Evolutionary conservation across 1,284 basidiomycete genomes (phyloP), one percentile per base, ranked within the genome.

Genomic region (Cystobasidium pallidum): DNA sequence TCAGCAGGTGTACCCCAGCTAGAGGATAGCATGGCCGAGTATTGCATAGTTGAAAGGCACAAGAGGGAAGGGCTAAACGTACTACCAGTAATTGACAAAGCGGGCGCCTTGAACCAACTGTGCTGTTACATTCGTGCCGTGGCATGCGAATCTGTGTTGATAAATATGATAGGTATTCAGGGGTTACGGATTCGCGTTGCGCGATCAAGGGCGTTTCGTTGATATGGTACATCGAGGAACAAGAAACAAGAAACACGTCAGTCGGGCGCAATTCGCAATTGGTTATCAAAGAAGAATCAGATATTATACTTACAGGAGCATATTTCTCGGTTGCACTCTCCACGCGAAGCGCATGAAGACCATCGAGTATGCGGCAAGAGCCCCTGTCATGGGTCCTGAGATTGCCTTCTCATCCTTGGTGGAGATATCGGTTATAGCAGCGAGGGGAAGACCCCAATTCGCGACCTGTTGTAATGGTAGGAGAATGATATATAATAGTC

Each of bases 391-490:
- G 39, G 92, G 86, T 24, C 94, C 92, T 64, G 93, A 95, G 78
- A 98, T 98, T 80, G 92, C 86, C 78, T 95, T 92, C 82, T 95
- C 92, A 86, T 95, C 91, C 81, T 94, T 95, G 67, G 78, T 84
- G 26, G 79, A 84, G 78, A 96, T 84, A 83, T 98, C 94, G 3
- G 92, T 81, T 55, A 98, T 83, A 47, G 94, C 94, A 76, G 94
- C 94, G 49, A 97, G 83, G 70, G 94, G 94, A 36, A 98, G 86
- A 79, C 94, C 94, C 91, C 94, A 98, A 85, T 97, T 98, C 66
- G 94, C 94, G 73, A 94, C 88, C 90, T 95, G 78, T 43, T 41
- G n/a, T n/a, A 45, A 43, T n/a, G n/a, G n/a, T n/a, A n/a, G n/a
- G n/a, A n/a, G n/a, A n/a, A n/a, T n/a, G n/a, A n/a, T n/a, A n/a